These are phyloP conservation scores for Euphorbia lathyris DNA, from an alignment of 345 rosid genomes.

Conservation along the genomic window DNA sequence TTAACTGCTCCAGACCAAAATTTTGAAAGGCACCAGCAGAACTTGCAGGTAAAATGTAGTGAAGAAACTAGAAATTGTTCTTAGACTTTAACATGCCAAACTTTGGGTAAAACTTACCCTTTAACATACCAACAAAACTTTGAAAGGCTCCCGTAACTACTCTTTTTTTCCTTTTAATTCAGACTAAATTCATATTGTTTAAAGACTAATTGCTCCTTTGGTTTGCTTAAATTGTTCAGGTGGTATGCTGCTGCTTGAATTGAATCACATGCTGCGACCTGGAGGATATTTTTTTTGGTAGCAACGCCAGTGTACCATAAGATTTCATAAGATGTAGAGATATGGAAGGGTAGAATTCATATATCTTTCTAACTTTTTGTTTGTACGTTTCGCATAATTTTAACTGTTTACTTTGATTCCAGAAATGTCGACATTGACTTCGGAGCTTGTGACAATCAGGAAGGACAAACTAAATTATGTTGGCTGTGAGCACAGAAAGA, in stretches of 20 bases:
- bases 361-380: not conserved
- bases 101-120: too few species aligned
- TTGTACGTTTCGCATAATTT: not conserved
- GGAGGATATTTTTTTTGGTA: constrained; percentile 93
- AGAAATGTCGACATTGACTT: constrained; percentile 82
- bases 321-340: constrained; percentile 56
- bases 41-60: too few species aligned
- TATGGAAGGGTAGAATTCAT: constrained; percentile 65
- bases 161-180: not conserved
- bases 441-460: constrained; percentile 83
- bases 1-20: too few species aligned
- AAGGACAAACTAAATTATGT: constrained; percentile 67
- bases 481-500: constrained; percentile 65
- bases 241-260: constrained; percentile 74
- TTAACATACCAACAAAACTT: too few species aligned
- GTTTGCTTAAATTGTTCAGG: constrained; percentile 33
- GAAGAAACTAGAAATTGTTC: too few species aligned
- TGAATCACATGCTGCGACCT: constrained; percentile 80
- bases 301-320: constrained; percentile 92
- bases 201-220: not conserved
- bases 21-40: too few species aligned
- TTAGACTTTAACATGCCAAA: too few species aligned
- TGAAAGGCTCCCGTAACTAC: too few species aligned
- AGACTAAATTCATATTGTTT: not conserved
- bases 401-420: constrained; percentile 8